These are phyloP conservation scores for Botrytis squamosa DNA, from an alignment of 2,329 filamentous ascomycete genomes.

Conservation along the genomic window DNA sequence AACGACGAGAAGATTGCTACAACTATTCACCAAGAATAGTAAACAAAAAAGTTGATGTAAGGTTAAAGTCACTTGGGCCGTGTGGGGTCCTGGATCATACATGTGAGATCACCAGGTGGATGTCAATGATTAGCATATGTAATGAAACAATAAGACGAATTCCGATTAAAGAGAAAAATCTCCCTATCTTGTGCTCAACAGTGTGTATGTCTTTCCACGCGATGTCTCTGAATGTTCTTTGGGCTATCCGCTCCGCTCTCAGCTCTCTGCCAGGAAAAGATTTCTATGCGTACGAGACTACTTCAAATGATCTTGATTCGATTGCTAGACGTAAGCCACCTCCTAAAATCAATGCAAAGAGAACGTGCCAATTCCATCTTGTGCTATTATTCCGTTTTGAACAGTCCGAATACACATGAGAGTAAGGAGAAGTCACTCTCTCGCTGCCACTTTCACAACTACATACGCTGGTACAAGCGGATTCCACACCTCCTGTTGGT, in stretches of 20 bases:
- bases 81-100: background rate
- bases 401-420: too few relatives aligned
- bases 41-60: background rate
- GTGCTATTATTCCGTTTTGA: too few relatives aligned
- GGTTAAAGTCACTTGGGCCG: too few relatives aligned
- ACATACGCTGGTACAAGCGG: background rate
- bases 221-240: background rate
- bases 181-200: too few relatives aligned
- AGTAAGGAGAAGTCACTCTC: too few relatives aligned
- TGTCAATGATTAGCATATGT: background rate
- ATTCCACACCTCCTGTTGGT: background rate
- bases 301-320: background rate
- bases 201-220: too few relatives aligned
- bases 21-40: conserved; percentile 11
- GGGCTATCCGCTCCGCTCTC: background rate
- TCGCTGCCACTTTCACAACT: rapidly evolving
- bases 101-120: too few relatives aligned
- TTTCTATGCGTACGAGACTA: background rate
- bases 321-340: background rate
- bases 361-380: too few relatives aligned
- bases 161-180: background rate
- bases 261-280: background rate
- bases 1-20: conserved; percentile 15
- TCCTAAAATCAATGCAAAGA: too few relatives aligned
- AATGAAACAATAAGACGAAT: background rate